Evolutionary conservation across 2,329 filamentous ascomycete species (phyloP), one percentile per base, ranked within the genome.

Genomic region (Cladophialophora immunda): DNA sequence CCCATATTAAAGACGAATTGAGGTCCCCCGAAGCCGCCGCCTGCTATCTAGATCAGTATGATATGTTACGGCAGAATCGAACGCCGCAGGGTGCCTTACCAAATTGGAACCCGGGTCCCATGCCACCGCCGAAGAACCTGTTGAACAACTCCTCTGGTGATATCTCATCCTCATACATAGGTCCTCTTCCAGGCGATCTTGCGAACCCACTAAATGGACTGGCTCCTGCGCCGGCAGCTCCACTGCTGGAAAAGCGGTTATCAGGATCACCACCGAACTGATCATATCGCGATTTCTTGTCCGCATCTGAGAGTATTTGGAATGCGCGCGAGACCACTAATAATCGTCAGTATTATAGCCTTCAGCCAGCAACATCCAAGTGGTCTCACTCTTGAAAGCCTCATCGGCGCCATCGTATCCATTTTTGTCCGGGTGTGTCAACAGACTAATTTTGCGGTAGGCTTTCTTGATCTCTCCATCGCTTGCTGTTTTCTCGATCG

Each of bases 351-450:
- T 47, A 62, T 19, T 19, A 25, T 25, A 6, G 38, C 9, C 34
- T 47, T 30, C 5, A 19, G 45, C n/a, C 5, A 19, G 45, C n/a
- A 38, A 11, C 2, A 50, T 50, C 1, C 4, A 41, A 56, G 27
- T 17, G 8, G 38, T n/a, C 85, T 79, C 76, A 89, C 87, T 92
- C 84, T 99, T 99, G 83, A 99, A 99, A 34, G 95, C 95, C 82
- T 99, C 95, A 78, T 97, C 95, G 63, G 95, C 94, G 67, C 96
- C 89, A 41, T 94, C 90, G 78, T 97, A 94, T 58, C 94, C 94
- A 85, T 99, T 99, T 84, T 99, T 99, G 84, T 99, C 95, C 70
- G 95, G 95, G 84, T 99, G 95, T 67, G 95, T 99, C 76, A 98
- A 85, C 75, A 99, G 83, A 77, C 92, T 95, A 78, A 96, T 86